These are phyloP conservation scores for Datisca glomerata DNA, from an alignment of 306 rosid genomes.

Conservation along the genomic window DNA sequence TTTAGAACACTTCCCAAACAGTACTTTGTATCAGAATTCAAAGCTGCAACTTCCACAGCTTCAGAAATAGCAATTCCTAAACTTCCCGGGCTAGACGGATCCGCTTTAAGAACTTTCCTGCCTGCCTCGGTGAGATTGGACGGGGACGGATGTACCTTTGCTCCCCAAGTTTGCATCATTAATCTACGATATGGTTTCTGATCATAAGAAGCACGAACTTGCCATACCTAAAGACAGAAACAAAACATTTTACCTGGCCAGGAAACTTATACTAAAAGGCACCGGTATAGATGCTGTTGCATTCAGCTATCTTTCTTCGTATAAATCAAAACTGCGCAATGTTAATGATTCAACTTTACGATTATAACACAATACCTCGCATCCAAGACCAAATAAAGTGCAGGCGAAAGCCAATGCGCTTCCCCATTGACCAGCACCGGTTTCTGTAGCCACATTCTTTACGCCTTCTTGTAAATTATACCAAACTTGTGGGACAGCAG, in stretches of 20 bases:
- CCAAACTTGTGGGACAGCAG: slow-evolving; percentile 92
- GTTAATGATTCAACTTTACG: not conserved
- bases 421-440: slow-evolving; percentile 99
- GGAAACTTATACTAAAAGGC: not conserved
- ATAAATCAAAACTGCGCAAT: no score
- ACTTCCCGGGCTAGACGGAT: slow-evolving; percentile 86
- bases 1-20: slow-evolving; percentile 92
- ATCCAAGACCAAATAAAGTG: slow-evolving; percentile 74
- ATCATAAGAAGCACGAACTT: slow-evolving; percentile 89
- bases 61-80: slow-evolving; percentile 95
- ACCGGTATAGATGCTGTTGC: no score
- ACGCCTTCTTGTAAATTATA: slow-evolving; percentile 75
- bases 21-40: slow-evolving; percentile 58
- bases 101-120: slow-evolving; percentile 41
- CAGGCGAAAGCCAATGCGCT: slow-evolving; percentile 85
- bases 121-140: slow-evolving; percentile 62
- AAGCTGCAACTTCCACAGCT: slow-evolving; percentile 82
- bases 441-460: slow-evolving; percentile 85
- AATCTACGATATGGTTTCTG: slow-evolving; percentile 73
- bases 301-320: no score
- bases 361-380: slow-evolving; percentile 43
- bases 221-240: slow-evolving; percentile 63
- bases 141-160: slow-evolving; percentile 91
- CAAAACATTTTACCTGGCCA: not conserved
- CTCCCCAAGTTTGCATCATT: slow-evolving; percentile 99